A percentile compares a stretch with the other conserved stretches of the same genome.
Conservation (phyloP, 139 green algal species). For the Tetradesmus lagerheimii region DNA sequence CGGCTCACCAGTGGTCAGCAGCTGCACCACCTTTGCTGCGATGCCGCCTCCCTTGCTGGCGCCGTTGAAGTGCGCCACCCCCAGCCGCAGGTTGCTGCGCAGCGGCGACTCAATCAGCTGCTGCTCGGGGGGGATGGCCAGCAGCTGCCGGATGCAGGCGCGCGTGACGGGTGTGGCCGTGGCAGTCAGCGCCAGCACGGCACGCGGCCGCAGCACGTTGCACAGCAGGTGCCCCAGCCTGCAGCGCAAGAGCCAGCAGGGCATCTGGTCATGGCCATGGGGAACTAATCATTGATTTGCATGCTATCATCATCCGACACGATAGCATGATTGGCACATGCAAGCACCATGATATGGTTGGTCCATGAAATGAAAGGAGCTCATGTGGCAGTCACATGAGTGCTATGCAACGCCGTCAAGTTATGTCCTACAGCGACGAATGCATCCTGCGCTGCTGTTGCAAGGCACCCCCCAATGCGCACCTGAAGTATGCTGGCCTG, state of each 20-base stretch:
- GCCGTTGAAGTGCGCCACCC: constrained; percentile 55
- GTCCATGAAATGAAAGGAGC: no score
- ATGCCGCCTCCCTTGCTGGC: constrained; percentile 22
- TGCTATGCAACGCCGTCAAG: background rate
- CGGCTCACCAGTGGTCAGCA: constrained; percentile 40
- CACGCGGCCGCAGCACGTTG: constrained; percentile 58
- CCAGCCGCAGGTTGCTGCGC: constrained; percentile 83
- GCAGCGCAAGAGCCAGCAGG: background rate
- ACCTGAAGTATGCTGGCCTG: constrained; percentile 82
- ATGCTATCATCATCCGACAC: no score
- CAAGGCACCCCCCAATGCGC: no score
- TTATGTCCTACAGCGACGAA: background rate
- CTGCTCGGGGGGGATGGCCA: constrained; percentile 67
- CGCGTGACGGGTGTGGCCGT: constrained; percentile 87
- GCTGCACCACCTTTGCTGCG: background rate
- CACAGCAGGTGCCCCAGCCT: constrained; percentile 72
- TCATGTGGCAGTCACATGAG: background rate
- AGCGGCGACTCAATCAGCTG: constrained; percentile 75
- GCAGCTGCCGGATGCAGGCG: constrained; percentile 62
- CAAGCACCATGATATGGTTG: background rate
- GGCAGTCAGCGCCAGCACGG: constrained; percentile 91
- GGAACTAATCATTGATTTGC: no score
- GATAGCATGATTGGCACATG: background rate
- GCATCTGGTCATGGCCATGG: background rate
- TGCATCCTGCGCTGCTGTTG: background rate